Conservation (phyloP, 1,284 basidiomycete genomes). For the Tausonia pullulans region DNA sequence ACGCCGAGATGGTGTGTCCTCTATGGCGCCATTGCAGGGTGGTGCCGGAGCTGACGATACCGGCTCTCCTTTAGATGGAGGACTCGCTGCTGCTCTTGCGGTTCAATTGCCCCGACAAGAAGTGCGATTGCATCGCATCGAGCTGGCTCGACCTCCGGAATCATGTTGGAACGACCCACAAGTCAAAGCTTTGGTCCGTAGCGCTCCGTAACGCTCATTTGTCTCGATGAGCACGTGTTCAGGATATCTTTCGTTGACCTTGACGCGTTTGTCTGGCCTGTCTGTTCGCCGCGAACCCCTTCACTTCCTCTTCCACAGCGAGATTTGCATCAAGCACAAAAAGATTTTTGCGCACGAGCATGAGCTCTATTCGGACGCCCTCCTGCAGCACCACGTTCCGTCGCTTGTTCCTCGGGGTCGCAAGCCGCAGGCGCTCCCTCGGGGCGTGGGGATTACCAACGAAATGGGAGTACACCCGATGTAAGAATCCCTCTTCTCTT, state of each 20-base stretch:
- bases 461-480: constrained; percentile 57
- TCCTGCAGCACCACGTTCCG: constrained; percentile 67
- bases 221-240: background rate
- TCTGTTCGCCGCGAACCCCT: background rate
- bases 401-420: constrained; percentile 47
- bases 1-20: constrained; percentile 54
- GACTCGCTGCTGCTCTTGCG: constrained; percentile 82
- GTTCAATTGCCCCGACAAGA: constrained; percentile 68
- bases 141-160: constrained; percentile 83
- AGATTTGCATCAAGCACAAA: constrained; percentile 78
- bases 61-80: constrained; percentile 50
- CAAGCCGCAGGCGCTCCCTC: constrained; percentile 23
- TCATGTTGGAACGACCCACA: constrained; percentile 64
- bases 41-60: constrained; percentile 6
- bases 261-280: background rate
- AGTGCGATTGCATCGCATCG: constrained; percentile 70
- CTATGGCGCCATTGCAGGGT: constrained; percentile 11
- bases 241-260: background rate
- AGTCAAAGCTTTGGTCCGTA: constrained; percentile 66
- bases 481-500: background rate
- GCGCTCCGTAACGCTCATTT: background rate
- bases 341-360: constrained; percentile 97
- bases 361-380: constrained; percentile 59
- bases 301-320: constrained; percentile 41
- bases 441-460: constrained; percentile 15